Conservation (phyloP, 106 monocot species). For the Allium sativum region DNA sequence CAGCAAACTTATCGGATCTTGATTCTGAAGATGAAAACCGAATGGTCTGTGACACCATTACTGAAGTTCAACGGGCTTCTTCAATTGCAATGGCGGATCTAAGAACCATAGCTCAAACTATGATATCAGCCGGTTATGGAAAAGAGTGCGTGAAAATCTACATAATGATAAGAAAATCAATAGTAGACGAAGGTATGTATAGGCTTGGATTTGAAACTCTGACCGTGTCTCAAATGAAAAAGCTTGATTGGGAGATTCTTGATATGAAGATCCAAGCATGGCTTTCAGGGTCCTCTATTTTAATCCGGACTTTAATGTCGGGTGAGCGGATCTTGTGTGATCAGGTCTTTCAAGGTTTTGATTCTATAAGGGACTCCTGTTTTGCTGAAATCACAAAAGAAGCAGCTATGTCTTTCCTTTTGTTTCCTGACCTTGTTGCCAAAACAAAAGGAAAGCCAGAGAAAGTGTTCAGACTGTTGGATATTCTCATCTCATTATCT, state of each 20-base stretch:
- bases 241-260: conserved; percentile 33
- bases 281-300: conserved; percentile 21
- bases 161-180: conserved; percentile 31
- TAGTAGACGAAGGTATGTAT: conserved; percentile 34
- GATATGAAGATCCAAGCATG: conserved; percentile 37
- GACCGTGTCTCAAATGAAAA: conserved; percentile 20
- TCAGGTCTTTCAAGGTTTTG: conserved; percentile 29
- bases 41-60: neutral
- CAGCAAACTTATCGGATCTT: neutral
- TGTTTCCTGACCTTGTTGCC: conserved; percentile 36
- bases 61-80: conserved; percentile 7
- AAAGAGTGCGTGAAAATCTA: conserved; percentile 52
- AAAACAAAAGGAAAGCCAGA: conserved; percentile 28
- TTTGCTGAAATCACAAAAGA: conserved; percentile 38
- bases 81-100: conserved; percentile 14
- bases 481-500: conserved; percentile 20
- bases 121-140: conserved; percentile 29
- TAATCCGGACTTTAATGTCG: conserved; percentile 29
- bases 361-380: conserved; percentile 28
- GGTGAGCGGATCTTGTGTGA: conserved; percentile 43
- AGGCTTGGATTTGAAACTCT: conserved; percentile 40
- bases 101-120: neutral
- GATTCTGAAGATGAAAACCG: conserved; percentile 14
- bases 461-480: conserved; percentile 34
- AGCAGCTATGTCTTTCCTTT: conserved; percentile 22